Percentiles rank a stretch among this genome's conserved stretches.
These are phyloP conservation scores for Endoconidiophora laricicola DNA, from an alignment of 2,329 filamentous ascomycete species.

Conservation along the genomic window DNA sequence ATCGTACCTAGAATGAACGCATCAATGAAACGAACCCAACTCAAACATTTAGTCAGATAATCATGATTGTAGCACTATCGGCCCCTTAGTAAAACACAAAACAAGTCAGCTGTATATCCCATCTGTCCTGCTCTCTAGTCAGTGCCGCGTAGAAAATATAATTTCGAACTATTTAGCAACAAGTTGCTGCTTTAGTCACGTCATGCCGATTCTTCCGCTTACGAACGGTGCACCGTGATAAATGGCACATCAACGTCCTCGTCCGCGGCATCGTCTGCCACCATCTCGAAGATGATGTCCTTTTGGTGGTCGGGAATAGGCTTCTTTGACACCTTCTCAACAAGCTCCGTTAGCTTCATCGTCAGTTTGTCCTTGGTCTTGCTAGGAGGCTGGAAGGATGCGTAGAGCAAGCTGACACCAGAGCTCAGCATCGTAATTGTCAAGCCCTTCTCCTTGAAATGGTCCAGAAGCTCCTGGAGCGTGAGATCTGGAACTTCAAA, in stretches of 20 bases:
- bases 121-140: no score
- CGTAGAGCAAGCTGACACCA: slow-evolving; percentile 89
- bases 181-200: no score
- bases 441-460: slow-evolving; percentile 69
- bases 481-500: slow-evolving; percentile 84
- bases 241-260: slow-evolving; percentile 97
- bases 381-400: slow-evolving; percentile 68
- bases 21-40: no score
- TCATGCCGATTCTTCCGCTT: background rate
- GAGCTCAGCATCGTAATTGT: slow-evolving; percentile 86
- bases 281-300: slow-evolving; percentile 93
- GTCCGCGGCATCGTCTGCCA: slow-evolving; percentile 70
- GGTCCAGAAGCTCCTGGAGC: slow-evolving; percentile 62
- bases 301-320: slow-evolving; percentile 78
- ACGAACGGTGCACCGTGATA: slow-evolving; percentile 53
- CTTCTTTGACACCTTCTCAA: slow-evolving; percentile 84
- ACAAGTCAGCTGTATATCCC: no score
- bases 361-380: slow-evolving; percentile 68
- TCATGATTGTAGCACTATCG: no score
- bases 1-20: no score
- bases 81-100: no score
- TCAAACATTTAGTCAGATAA: no score
- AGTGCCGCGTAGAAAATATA: no score
- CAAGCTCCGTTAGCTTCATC: slow-evolving; percentile 75
- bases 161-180: no score